Percentiles rank a stretch among this genome's conserved stretches.
These are phyloP conservation scores for Dryas integrifolia DNA, from an alignment of 331 rosid genomes.

Conservation along the genomic window DNA sequence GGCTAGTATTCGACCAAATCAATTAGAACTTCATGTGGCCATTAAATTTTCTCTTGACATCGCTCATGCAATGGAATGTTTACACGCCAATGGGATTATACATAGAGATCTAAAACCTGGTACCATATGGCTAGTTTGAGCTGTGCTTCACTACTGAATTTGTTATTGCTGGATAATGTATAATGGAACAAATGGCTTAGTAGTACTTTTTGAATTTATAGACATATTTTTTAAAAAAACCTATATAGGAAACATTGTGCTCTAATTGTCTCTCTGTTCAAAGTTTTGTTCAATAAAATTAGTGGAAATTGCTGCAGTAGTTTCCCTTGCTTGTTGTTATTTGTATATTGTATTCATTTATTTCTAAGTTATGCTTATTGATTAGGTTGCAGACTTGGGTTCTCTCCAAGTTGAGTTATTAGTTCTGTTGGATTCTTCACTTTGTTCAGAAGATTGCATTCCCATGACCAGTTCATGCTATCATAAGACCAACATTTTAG, in stretches of 20 bases:
- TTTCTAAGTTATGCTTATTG: background rate
- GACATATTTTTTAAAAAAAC: background rate
- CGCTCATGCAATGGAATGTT: conserved; percentile 96
- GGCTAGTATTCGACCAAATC: conserved; percentile 59
- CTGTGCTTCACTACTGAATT: conserved; percentile 13
- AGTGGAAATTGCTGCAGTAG: background rate
- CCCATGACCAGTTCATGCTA: background rate
- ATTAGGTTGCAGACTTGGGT: background rate
- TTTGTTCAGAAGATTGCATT: background rate
- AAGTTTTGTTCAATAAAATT: background rate
- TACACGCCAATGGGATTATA: conserved; percentile 93
- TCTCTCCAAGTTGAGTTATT: conserved; percentile 1
- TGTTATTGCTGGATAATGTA: conserved; percentile 19
- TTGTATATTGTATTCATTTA: background rate
- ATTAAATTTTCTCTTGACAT: conserved; percentile 76
- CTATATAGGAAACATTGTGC: background rate
- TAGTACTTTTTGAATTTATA: conserved; percentile 10
- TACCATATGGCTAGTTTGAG: conserved; percentile 35
- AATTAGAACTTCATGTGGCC: conserved; percentile 61
- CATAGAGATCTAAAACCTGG: conserved; percentile 98
- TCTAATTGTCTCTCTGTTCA: conserved; percentile 6
- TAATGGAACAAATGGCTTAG: conserved; percentile 10
- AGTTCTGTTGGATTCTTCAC: background rate
- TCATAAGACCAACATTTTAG: background rate
- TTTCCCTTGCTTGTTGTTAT: background rate